Conservation (phyloP, 805 yeast species). For the Starmerella bombicola region DNA sequence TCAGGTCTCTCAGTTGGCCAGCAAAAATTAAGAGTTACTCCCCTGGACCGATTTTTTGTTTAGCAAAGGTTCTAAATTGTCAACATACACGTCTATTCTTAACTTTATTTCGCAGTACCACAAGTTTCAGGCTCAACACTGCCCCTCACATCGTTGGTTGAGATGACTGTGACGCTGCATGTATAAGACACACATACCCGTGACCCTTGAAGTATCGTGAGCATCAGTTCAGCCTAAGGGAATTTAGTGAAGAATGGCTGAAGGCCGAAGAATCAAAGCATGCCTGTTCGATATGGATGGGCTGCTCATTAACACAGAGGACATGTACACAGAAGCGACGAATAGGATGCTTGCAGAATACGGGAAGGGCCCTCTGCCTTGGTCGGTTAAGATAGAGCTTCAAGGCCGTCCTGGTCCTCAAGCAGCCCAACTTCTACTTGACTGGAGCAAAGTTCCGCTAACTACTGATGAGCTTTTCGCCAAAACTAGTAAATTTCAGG, state of each 20-base stretch:
- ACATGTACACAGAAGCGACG: slow-evolving; percentile 69
- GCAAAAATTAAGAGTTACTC: too few relatives aligned
- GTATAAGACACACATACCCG: too few relatives aligned
- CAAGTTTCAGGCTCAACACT: too few relatives aligned
- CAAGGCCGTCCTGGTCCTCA: slow-evolving; percentile 87
- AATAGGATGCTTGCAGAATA: slow-evolving; percentile 52
- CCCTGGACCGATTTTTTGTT: too few relatives aligned
- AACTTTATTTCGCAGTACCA: too few relatives aligned
- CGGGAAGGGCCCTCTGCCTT: slow-evolving; percentile 65
- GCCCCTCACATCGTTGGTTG: too few relatives aligned
- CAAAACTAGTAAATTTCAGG: slow-evolving; percentile 43
- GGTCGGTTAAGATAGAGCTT: slow-evolving; percentile 77
- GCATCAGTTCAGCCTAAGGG: too few relatives aligned
- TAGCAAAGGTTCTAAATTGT: too few relatives aligned
- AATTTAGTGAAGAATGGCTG: background rate
- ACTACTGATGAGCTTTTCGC: slow-evolving; percentile 53
- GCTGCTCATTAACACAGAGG: slow-evolving; percentile 80
- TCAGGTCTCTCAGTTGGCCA: too few relatives aligned
- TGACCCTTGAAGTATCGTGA: too few relatives aligned
- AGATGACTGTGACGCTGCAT: too few relatives aligned
- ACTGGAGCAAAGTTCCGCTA: slow-evolving; percentile 53
- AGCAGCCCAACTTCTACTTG: slow-evolving; percentile 53
- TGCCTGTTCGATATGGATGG: slow-evolving; percentile 91
- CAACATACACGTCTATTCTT: too few relatives aligned
- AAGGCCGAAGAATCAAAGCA: slow-evolving; percentile 35